These are phyloP conservation scores for Noccaea caerulescens DNA, from an alignment of 345 rosid species.

Conservation along the genomic window DNA sequence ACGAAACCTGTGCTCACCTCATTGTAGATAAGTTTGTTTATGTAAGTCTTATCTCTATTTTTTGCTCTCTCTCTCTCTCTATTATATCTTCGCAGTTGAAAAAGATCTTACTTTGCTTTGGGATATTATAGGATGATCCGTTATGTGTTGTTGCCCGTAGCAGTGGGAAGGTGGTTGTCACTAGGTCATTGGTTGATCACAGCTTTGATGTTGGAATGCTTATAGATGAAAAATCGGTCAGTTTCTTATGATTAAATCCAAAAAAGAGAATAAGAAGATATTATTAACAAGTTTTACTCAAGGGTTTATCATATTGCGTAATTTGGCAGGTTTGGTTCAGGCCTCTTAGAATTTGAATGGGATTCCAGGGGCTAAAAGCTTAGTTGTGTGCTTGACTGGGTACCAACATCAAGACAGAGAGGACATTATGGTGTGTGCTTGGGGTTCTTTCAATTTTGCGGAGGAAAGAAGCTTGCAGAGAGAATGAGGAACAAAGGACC, in stretches of 20 bases:
- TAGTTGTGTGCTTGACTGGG: constrained; percentile 83
- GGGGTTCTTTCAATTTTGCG: no score
- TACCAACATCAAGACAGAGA: constrained; percentile 93
- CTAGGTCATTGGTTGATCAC: constrained; percentile 85
- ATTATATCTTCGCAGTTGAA: not conserved
- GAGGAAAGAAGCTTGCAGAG: no score
- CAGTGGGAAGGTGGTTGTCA: constrained; percentile 78
- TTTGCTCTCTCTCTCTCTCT: not conserved
- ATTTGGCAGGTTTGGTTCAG: constrained; percentile 68
- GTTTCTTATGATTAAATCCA: constrained; percentile 37
- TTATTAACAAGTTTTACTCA: not conserved
- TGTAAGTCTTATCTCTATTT: constrained; percentile 44
- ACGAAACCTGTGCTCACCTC: constrained; percentile 61
- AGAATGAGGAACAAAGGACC: no score
- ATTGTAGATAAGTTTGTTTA: constrained; percentile 67
- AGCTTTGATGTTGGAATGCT: constrained; percentile 71
- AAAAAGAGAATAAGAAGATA: not conserved
- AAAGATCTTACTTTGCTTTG: not conserved
- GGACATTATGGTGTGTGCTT: constrained; percentile 72
- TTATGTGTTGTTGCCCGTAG: constrained; percentile 69
- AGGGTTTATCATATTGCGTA: not conserved
- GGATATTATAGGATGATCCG: constrained; percentile 73
- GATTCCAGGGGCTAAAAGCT: constrained; percentile 66
- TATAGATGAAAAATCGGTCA: constrained; percentile 70
- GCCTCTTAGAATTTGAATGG: constrained; percentile 81